phyloP scores from a whole-genome alignment of 192 early-diverging fungal genomes.

The Coemansia sp. region DNA sequence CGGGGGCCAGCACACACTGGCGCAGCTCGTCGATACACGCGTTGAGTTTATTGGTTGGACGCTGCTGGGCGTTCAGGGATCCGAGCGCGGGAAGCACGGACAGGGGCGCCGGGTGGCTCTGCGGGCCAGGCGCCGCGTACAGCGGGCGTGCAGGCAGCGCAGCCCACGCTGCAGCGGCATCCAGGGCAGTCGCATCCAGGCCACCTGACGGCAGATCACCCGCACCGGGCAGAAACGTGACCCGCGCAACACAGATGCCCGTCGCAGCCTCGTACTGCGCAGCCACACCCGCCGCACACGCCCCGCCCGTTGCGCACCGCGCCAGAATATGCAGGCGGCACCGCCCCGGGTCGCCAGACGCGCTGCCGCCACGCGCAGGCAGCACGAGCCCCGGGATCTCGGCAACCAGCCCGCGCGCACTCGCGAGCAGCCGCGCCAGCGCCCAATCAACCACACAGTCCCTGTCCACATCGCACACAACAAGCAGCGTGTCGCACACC shows the following conservation, averaged over 20 bases:
- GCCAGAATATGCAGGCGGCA: neutral
- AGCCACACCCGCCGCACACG: neutral
- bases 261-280: conserved; percentile 19
- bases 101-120: too few species aligned
- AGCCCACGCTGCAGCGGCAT: neutral
- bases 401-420: conserved; percentile 6
- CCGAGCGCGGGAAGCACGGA: too few species aligned
- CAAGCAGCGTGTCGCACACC: conserved; percentile 28
- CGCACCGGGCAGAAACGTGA: conserved; percentile 13
- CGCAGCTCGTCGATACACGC: neutral
- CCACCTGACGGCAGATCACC: too few species aligned
- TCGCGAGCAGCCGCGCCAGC: conserved; percentile 12
- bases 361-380: neutral
- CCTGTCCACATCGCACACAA: too few species aligned
- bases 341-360: neutral
- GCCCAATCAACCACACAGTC: conserved; percentile 6
- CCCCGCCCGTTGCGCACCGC: neutral
- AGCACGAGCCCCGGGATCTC: conserved; percentile 14
- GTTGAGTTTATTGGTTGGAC: too few species aligned
- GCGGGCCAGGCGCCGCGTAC: neutral
- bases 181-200: neutral
- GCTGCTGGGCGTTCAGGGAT: too few species aligned
- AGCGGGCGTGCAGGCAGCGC: neutral
- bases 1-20: neutral
- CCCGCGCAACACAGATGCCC: conserved; percentile 16